Base-by-base conservation (phyloP, 148 eudicot genomes). In the Vaccinium darrowii region DNA sequence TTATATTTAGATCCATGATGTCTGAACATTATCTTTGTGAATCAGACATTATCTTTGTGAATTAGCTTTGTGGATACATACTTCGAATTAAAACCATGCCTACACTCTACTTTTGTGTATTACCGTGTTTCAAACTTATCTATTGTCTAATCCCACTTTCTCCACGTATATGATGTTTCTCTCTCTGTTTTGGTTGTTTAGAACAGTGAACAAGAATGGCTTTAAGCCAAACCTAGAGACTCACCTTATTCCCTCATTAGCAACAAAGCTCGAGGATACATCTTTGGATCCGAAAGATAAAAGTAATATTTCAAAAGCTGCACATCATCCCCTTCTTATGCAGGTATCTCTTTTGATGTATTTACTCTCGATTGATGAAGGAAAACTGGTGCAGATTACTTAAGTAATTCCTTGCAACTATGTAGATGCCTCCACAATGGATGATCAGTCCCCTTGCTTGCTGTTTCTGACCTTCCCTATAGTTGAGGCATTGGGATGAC, bases 201-300 rank as follows among this genome's bases (percentile, higher is more conserved):
- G 99, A 85, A 93, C 94, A 84, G 95, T 96, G 86, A 96, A 93
- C 87, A 90, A 86, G 85, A 98, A 96, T 87, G 99, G 99, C 43
- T 96, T 96, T 75, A 96, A 96, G 89, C 99, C 99, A 85, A 93
- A 96, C 87, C 90, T 96, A 43, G 99, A 96, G 93, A 94, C 98
- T 82, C 98, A 96, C 36, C 97, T 96, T 81, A 90, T 89, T 88
- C 99, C 98, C 25, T 88, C 93, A 83, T 84, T 96, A 81, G 94
- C 97, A 76, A 91, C 90, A 88, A 92, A 89, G 88, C 83, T 56
- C 81, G 95, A 94, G 80, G 91, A 92, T 79, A 82, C 36, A 60
- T 79, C 83, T 83, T 54, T 88, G 30, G 97, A 93, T 72, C 76
- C 89, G 57, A 91, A 91, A 78, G 91, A 89, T 49, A 92, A 91